phyloP scores from a whole-genome alignment of 2,329 filamentous ascomycete genomes.

The Sclerotinia subarctica region DNA sequence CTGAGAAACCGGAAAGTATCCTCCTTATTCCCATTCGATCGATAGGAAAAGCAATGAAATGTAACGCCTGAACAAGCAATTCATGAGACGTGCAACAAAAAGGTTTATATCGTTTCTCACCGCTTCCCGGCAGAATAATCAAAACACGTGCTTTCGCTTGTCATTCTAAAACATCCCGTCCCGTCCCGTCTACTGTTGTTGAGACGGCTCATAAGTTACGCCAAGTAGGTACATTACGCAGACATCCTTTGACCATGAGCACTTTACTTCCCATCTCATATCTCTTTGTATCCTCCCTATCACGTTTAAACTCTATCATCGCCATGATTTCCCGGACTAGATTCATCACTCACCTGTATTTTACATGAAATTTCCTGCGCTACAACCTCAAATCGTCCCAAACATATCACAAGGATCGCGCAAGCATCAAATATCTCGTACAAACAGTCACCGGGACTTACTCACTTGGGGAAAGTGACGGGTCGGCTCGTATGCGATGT shows the following conservation, averaged over 20 bases:
- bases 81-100: not conserved
- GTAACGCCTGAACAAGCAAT: no score
- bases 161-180: not conserved
- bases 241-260: not conserved
- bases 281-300: no score
- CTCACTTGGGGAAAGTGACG: not conserved
- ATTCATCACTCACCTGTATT: not conserved
- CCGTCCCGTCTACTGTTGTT: no score
- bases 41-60: no score
- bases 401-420: conserved; percentile 1
- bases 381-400: not conserved
- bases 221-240: not conserved
- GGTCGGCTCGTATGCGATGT: conserved; percentile 14
- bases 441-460: not conserved
- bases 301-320: not conserved
- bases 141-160: not conserved
- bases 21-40: no score
- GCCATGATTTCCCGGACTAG: not conserved
- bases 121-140: not conserved
- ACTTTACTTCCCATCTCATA: not conserved
- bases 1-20: no score
- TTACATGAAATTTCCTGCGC: not conserved
- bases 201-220: not conserved
- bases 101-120: not conserved
- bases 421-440: conserved; percentile 2